These are phyloP conservation scores for Cercospora berteroae DNA, from an alignment of 2,329 filamentous ascomycete genomes.

Conservation along the genomic window DNA sequence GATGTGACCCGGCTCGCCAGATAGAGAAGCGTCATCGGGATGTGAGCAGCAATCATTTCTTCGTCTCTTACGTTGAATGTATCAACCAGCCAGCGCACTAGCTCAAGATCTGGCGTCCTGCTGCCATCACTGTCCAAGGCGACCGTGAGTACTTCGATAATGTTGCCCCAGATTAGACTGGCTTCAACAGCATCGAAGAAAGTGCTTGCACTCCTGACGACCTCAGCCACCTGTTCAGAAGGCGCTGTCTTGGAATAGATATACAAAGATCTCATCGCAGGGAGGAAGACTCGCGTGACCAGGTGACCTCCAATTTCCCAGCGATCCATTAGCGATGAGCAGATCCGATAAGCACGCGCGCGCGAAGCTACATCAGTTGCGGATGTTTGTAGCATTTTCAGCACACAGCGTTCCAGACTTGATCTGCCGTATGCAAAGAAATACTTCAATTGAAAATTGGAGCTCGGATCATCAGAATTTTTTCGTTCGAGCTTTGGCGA, in stretches of 20 bases:
- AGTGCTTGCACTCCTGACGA: slow-evolving; percentile 85
- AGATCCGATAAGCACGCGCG: slow-evolving; percentile 84
- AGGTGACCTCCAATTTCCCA: slow-evolving; percentile 95
- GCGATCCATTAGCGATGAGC: slow-evolving; percentile 92
- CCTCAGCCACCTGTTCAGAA: slow-evolving; percentile 76
- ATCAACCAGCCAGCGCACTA: slow-evolving; percentile 77
- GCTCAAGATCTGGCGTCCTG: slow-evolving; percentile 56
- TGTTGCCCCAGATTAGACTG: slow-evolving; percentile 70
- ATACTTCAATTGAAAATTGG: slow-evolving; percentile 60
- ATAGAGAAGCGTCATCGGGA: slow-evolving; percentile 65
- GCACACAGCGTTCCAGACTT: slow-evolving; percentile 69
- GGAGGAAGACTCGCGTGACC: slow-evolving; percentile 83
- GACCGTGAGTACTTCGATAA: slow-evolving; percentile 28
- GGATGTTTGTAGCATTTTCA: slow-evolving; percentile 68
- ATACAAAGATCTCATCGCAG: slow-evolving; percentile 76
- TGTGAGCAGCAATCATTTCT: slow-evolving; percentile 87
- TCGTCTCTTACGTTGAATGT: slow-evolving; percentile 95
- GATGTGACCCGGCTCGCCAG: slow-evolving; percentile 23
- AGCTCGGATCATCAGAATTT: slow-evolving; percentile 52
- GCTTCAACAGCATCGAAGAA: slow-evolving; percentile 98
- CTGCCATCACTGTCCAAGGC: slow-evolving; percentile 11
- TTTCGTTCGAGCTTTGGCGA: slow-evolving; percentile 26
- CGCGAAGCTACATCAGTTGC: slow-evolving; percentile 61
- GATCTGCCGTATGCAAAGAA: slow-evolving; percentile 78
- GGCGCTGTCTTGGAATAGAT: slow-evolving; percentile 66